Conservation (phyloP, 108 stramenopile species). For the Fragilaria crotonensis region DNA sequence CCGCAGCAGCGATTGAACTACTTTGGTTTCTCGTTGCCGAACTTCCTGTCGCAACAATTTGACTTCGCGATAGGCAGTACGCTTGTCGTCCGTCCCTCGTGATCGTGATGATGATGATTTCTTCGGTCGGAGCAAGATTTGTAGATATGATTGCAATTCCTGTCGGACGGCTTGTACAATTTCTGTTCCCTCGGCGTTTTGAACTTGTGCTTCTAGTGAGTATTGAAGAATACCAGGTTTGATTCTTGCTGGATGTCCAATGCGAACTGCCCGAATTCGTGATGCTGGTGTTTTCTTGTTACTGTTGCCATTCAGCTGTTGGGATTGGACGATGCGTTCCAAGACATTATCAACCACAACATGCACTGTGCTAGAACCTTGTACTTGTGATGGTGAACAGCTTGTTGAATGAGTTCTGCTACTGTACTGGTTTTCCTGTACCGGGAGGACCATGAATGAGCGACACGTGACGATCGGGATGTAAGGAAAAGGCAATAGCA, state of each 20-base stretch:
- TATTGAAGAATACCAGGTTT: constrained; percentile 67
- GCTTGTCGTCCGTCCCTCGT: constrained; percentile 34
- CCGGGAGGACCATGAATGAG: constrained; percentile 88
- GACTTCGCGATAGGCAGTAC: constrained; percentile 61
- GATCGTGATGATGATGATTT: too few species aligned
- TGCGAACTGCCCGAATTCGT: constrained; percentile 69
- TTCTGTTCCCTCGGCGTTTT: constrained; percentile 87
- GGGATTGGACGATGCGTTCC: constrained; percentile 59
- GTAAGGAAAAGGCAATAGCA: constrained; percentile 66
- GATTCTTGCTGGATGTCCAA: constrained; percentile 95
- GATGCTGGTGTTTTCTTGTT: constrained; percentile 12
- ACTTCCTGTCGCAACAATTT: constrained; percentile 82
- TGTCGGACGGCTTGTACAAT: constrained; percentile 86
- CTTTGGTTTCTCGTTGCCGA: constrained; percentile 78
- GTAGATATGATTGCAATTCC: constrained; percentile 69
- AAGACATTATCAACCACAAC: constrained; percentile 97
- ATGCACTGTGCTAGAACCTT: constrained; percentile 95
- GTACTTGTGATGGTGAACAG: constrained; percentile 50
- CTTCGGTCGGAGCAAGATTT: constrained; percentile 36
- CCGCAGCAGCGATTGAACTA: constrained; percentile 71
- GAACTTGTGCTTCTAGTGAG: constrained; percentile 89
- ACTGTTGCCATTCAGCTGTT: constrained; percentile 7
- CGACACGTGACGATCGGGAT: constrained; percentile 37
- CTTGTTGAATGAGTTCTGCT: constrained; percentile 85
- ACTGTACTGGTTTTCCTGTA: constrained; percentile 81